These are phyloP conservation scores for Schizochytrium sp. DNA, from an alignment of 108 stramenopile genomes.

Conservation along the genomic window DNA sequence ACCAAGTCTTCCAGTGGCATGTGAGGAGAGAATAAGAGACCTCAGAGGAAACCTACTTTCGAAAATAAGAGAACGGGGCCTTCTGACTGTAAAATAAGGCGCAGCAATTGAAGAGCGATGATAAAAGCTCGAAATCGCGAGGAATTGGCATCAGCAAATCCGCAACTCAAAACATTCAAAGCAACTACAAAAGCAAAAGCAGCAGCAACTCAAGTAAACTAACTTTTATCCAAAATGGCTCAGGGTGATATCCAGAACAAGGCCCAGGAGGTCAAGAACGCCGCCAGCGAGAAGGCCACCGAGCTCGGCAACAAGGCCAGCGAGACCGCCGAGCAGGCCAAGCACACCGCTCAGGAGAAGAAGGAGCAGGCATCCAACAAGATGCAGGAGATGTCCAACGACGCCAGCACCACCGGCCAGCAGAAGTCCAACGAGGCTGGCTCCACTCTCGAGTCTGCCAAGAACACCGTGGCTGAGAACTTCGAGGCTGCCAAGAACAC, in stretches of 20 bases:
- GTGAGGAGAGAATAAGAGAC: too few species aligned
- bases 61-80: too few species aligned
- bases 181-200: too few species aligned
- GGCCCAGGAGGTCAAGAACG: conserved; percentile 6
- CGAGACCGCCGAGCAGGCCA: conserved; percentile 33
- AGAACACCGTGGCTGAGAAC: not conserved
- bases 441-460: not conserved
- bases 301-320: conserved; percentile 17
- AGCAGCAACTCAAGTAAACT: too few species aligned
- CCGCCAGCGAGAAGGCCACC: conserved; percentile 48
- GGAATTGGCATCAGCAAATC: too few species aligned
- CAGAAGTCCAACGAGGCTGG: not conserved
- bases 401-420: conserved; percentile 47
- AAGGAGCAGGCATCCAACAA: conserved; percentile 11
- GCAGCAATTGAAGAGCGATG: too few species aligned
- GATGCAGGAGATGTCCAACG: conserved; percentile 4
- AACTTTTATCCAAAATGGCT: not conserved
- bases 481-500: conserved; percentile 11
- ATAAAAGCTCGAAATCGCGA: too few species aligned
- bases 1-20: too few species aligned
- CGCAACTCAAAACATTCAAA: too few species aligned
- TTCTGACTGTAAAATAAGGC: too few species aligned
- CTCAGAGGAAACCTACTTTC: too few species aligned
- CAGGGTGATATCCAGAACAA: conserved; percentile 41
- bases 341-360: conserved; percentile 27